Evolutionary conservation across 768 basidiomycete genomes (phyloP).

Genomic region (Collybia mongolica): DNA sequence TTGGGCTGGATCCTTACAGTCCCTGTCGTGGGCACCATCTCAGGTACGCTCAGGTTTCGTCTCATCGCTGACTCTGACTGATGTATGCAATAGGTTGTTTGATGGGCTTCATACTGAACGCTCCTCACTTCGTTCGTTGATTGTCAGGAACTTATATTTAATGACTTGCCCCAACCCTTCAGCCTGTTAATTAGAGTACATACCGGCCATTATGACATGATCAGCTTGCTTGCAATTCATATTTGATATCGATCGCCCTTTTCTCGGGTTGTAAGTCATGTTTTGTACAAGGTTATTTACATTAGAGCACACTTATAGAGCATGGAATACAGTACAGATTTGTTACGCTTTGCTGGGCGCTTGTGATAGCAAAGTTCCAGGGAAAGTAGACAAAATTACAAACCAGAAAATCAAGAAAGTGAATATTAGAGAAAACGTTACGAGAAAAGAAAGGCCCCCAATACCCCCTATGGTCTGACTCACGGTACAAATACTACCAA

Average conservation of each 20-base stretch:
- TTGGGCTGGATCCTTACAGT: constrained; percentile 25
- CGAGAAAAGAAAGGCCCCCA: too few species aligned
- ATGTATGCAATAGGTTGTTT: constrained; percentile 11
- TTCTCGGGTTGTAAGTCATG: neutral
- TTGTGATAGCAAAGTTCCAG: too few species aligned
- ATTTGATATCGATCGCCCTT: neutral
- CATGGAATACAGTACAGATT: too few species aligned
- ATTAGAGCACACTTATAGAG: too few species aligned
- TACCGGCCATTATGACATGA: neutral
- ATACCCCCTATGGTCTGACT: too few species aligned
- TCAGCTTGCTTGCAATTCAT: neutral
- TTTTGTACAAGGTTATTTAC: neutral
- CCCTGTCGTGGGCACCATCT: constrained; percentile 18
- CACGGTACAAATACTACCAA: constrained; percentile 68
- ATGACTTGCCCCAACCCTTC: neutral
- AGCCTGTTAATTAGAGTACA: neutral
- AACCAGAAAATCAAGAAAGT: too few species aligned
- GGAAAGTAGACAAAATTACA: too few species aligned
- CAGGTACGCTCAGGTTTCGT: constrained; percentile 4
- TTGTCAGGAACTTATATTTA: neutral
- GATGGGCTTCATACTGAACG: constrained; percentile 25
- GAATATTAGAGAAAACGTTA: too few species aligned
- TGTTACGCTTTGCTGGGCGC: too few species aligned
- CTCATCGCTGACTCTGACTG: too few species aligned
- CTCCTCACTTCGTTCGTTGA: constrained; percentile 19